Conservation (phyloP, 75 land plant species). For the Ceratopteris richardii region DNA sequence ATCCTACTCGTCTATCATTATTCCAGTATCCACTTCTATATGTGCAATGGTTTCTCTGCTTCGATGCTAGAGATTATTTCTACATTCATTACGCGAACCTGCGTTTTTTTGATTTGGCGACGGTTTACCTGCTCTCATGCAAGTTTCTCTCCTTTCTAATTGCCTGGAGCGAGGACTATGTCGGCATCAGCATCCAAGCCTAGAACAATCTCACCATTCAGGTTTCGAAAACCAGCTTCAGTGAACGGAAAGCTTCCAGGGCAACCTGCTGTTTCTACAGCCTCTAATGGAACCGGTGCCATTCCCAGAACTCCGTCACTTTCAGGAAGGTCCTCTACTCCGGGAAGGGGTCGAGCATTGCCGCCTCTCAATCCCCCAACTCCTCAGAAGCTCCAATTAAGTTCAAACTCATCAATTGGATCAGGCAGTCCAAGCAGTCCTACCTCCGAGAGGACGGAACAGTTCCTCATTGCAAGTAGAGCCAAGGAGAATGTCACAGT, state of each 20-base stretch:
- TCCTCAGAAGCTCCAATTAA: slow-evolving; percentile 16
- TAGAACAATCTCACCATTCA: slow-evolving; percentile 23
- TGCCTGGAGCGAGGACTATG: background rate
- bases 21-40: no score
- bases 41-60: no score
- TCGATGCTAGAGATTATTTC: no score
- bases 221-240: slow-evolving; percentile 16
- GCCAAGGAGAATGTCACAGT: slow-evolving; percentile 82
- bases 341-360: slow-evolving; percentile 10
- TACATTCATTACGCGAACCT: background rate
- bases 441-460: slow-evolving; percentile 20
- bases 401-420: slow-evolving; percentile 11
- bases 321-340: slow-evolving; percentile 15
- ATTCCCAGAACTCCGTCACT: slow-evolving; percentile 6
- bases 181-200: slow-evolving; percentile 17
- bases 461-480: slow-evolving; percentile 19
- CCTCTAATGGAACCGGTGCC: slow-evolving; percentile 10
- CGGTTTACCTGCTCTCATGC: background rate
- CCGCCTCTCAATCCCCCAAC: slow-evolving; percentile 14
- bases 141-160: background rate
- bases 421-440: slow-evolving; percentile 17
- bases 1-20: no score
- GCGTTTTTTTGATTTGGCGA: background rate
- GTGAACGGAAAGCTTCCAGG: slow-evolving; percentile 13
- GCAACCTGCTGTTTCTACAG: slow-evolving; percentile 4